These are phyloP conservation scores for Trichoderma koningii DNA, from an alignment of 2,329 filamentous ascomycete genomes.

Conservation along the genomic window DNA sequence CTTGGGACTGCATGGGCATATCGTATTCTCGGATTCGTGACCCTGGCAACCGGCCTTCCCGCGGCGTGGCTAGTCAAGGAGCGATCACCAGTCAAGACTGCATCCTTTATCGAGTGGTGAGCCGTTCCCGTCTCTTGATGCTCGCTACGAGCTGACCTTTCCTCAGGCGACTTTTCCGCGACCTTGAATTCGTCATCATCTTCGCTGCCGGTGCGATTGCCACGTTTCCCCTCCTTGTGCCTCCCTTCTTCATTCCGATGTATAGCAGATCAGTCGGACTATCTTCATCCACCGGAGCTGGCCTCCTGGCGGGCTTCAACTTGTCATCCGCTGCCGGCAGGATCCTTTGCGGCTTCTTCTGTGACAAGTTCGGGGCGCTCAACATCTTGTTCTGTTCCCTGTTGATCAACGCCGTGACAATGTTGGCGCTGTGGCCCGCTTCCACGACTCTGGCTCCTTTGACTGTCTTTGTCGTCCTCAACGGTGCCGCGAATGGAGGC, in stretches of 20 bases:
- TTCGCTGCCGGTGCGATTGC: constrained; percentile 55
- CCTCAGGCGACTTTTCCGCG: constrained; percentile 49
- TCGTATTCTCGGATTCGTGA: constrained; percentile 52
- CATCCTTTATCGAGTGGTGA: constrained; percentile 42
- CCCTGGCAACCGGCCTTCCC: constrained; percentile 53
- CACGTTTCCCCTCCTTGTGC: constrained; percentile 60
- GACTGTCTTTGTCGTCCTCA: constrained; percentile 57
- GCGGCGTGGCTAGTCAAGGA: constrained; percentile 54
- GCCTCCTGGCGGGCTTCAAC: constrained; percentile 60
- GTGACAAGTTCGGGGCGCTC: constrained; percentile 54
- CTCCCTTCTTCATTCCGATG: constrained; percentile 60
- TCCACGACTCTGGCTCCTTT: constrained; percentile 54
- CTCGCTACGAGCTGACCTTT: neutral
- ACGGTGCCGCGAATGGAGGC: constrained; percentile 59
- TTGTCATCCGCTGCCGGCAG: constrained; percentile 58
- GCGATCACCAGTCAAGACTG: constrained; percentile 42
- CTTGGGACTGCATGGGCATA: constrained; percentile 52
- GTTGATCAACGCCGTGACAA: constrained; percentile 54
- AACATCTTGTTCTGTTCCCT: constrained; percentile 55
- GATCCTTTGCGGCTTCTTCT: constrained; percentile 52
- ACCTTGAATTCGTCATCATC: constrained; percentile 52
- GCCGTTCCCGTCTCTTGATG: neutral
- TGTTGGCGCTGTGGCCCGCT: constrained; percentile 61
- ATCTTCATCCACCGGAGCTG: constrained; percentile 52
- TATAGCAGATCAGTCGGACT: constrained; percentile 55